Percentiles rank a stretch among this genome's conserved stretches.
phyloP scores from a whole-genome alignment of 2,329 filamentous ascomycete species.

The Cladophialophora carrionii region DNA sequence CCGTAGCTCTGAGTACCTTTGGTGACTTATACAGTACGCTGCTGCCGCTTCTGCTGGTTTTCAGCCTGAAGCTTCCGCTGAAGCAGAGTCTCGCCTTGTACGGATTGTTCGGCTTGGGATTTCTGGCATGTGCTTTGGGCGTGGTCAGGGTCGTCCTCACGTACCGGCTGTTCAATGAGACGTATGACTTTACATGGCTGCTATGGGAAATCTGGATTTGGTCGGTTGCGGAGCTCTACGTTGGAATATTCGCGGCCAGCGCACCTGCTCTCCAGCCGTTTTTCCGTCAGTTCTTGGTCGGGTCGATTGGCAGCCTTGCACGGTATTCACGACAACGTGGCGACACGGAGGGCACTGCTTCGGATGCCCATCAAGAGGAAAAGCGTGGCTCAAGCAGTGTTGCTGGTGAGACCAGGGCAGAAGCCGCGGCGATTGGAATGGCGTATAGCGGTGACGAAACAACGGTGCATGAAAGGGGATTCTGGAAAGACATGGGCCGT shows the following conservation, averaged over 20 bases:
- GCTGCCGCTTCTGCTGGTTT: conserved; percentile 34
- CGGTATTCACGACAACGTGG: conserved; percentile 10
- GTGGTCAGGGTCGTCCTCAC: conserved; percentile 32
- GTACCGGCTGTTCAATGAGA: conserved; percentile 26
- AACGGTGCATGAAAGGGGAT: conserved; percentile 12
- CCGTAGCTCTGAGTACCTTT: conserved; percentile 30
- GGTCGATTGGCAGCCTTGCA: conserved; percentile 19
- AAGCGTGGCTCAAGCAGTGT: not conserved
- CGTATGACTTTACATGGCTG: conserved; percentile 35
- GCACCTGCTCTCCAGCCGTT: conserved; percentile 41
- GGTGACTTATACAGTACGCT: conserved; percentile 37
- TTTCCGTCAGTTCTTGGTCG: conserved; percentile 30
- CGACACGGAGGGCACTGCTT: not conserved
- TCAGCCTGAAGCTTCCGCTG: conserved; percentile 27
- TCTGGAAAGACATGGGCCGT: conserved; percentile 47
- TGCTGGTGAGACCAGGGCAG: not conserved
- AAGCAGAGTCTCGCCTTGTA: conserved; percentile 36
- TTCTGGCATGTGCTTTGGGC: conserved; percentile 33
- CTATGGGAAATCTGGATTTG: conserved; percentile 39
- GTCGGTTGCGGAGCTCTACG: conserved; percentile 40
- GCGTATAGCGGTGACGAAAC: not conserved
- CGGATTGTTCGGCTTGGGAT: conserved; percentile 32
- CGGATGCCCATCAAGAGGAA: not conserved
- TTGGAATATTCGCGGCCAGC: conserved; percentile 41
- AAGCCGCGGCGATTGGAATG: conserved; percentile 22